phyloP scores from a whole-genome alignment of 768 basidiomycete species.

The Tephrocybe sp. region DNA sequence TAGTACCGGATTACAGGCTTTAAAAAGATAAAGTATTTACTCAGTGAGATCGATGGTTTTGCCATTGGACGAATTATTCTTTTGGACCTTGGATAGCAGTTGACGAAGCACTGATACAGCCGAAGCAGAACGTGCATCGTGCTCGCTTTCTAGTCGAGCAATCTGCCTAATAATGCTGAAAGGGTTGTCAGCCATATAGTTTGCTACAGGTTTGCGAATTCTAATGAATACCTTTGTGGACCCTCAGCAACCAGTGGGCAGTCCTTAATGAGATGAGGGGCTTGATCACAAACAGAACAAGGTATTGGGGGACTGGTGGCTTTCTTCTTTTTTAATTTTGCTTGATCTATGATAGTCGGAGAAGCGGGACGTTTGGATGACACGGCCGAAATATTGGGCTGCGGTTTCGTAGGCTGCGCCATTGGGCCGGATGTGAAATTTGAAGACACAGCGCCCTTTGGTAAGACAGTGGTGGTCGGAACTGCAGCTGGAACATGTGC shows the following conservation, averaged over 20 bases:
- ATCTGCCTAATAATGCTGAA: no score
- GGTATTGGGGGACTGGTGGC: slow-evolving; percentile 12
- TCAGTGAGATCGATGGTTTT: slow-evolving; percentile 15
- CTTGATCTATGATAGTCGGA: slow-evolving; percentile 21
- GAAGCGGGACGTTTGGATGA: slow-evolving; percentile 36
- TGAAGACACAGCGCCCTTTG: not conserved
- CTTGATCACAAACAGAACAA: slow-evolving; percentile 49
- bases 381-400: slow-evolving; percentile 7
- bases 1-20: not conserved
- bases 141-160: no score
- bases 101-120: no score
- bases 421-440: no score
- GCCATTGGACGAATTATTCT: not conserved
- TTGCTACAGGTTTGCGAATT: slow-evolving; percentile 35
- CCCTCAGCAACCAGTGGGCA: slow-evolving; percentile 58
- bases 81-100: no score
- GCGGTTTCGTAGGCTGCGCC: no score
- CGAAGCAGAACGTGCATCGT: no score
- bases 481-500: not conserved
- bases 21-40: slow-evolving; percentile 9
- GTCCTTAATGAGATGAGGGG: slow-evolving; percentile 39
- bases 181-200: slow-evolving; percentile 15
- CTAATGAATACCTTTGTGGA: slow-evolving; percentile 42
- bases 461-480: no score
- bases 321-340: slow-evolving; percentile 33